Evolutionary conservation across 768 basidiomycete genomes (phyloP).

Genomic region (Serendipita sp.): DNA sequence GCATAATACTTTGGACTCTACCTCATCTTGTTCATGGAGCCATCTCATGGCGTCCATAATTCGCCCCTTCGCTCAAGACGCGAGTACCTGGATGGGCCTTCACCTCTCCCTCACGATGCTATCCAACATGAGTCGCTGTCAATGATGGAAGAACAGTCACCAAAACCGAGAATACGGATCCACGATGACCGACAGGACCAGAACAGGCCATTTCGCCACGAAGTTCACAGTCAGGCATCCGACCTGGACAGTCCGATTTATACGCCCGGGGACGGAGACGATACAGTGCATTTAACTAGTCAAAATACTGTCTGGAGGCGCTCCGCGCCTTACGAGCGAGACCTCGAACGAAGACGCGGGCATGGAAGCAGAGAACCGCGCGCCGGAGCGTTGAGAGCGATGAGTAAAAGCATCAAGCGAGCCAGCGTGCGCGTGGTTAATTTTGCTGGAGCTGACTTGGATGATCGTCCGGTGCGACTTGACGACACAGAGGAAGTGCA

Average conservation of each 20-base stretch:
- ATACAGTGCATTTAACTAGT: conserved; percentile 1
- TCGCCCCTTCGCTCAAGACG: not conserved
- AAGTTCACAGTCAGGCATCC: conserved; percentile 2
- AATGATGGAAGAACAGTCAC: not conserved
- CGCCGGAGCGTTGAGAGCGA: conserved; percentile 9
- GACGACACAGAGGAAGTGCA: conserved; percentile 22
- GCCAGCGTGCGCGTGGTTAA: conserved; percentile 74
- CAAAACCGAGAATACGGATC: not conserved
- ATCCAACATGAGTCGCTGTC: not conserved
- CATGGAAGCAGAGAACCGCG: not conserved
- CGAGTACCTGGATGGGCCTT: not conserved
- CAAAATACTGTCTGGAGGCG: conserved; percentile 2
- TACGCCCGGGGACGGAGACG: not conserved
- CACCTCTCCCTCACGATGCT: not conserved
- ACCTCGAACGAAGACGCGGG: not conserved
- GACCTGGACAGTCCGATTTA: conserved; percentile 4
- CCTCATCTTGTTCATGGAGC: not conserved
- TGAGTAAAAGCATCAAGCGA: conserved; percentile 19
- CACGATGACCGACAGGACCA: not conserved
- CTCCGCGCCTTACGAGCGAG: conserved; percentile 4
- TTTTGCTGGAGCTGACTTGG: conserved; percentile 43
- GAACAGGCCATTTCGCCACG: conserved; percentile 1
- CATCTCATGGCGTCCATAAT: not conserved
- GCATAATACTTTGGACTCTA: not conserved
- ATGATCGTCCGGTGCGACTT: conserved; percentile 23